Conservation (phyloP, 106 monocot species). For the Platanthera zijinensis region DNA sequence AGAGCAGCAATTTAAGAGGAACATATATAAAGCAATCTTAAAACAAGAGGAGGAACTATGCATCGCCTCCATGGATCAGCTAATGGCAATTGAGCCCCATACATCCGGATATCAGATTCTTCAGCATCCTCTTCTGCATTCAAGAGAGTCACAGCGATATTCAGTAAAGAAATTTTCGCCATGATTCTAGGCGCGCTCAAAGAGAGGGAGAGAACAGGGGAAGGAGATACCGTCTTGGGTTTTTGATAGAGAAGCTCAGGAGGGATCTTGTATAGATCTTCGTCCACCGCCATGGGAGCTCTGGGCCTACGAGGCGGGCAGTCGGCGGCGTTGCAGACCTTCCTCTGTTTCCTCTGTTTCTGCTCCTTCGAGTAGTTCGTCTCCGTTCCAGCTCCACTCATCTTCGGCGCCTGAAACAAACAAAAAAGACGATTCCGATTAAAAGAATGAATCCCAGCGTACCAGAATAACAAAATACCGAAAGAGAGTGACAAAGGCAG, state of each 20-base stretch:
- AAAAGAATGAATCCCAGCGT: not conserved
- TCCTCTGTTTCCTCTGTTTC: not conserved
- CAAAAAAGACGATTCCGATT: not conserved
- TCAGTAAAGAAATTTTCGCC: not conserved
- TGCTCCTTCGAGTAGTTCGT: not conserved
- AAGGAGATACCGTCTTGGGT: not conserved
- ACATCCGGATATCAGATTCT: slow-evolving; percentile 26
- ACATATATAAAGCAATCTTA: too few relatives aligned
- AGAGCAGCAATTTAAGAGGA: too few relatives aligned
- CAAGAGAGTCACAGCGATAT: not conserved
- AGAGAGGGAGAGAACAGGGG: not conserved
- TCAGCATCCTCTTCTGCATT: slow-evolving; percentile 24
- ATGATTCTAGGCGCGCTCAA: not conserved
- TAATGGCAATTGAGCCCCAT: slow-evolving; percentile 26
- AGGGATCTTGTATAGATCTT: slow-evolving; percentile 16
- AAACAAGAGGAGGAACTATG: not conserved
- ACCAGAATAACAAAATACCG: not conserved
- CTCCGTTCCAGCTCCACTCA: not conserved
- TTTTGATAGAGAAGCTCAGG: slow-evolving; percentile 8
- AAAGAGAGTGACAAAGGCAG: not conserved
- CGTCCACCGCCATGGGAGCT: slow-evolving; percentile 4
- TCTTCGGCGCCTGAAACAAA: slow-evolving; percentile 1
- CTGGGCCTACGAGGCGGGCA: not conserved
- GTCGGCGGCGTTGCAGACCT: not conserved
- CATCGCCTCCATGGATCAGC: slow-evolving; percentile 6